Percentiles rank a stretch among this genome's conserved stretches.
These are phyloP conservation scores for Dendrobium nobile DNA, from an alignment of 106 monocot species.

Conservation along the genomic window DNA sequence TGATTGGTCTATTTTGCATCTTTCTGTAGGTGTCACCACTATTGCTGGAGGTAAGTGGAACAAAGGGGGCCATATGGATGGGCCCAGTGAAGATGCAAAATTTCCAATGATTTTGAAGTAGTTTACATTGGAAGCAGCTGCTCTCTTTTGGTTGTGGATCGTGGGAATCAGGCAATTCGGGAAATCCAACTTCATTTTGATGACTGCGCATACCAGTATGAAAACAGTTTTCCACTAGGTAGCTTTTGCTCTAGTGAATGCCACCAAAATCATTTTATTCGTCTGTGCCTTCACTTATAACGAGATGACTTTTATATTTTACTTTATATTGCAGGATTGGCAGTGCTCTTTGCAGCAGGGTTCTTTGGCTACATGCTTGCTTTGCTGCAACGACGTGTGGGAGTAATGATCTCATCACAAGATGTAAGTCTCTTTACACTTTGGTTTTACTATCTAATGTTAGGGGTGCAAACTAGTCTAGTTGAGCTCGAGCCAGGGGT, in stretches of 20 bases:
- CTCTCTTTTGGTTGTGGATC: slow-evolving; percentile 89
- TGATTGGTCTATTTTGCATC: slow-evolving; percentile 8
- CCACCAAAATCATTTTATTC: not conserved
- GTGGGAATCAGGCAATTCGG: slow-evolving; percentile 91
- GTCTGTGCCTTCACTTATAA: not conserved
- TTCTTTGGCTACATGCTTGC: slow-evolving; percentile 99
- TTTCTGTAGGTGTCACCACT: slow-evolving; percentile 79
- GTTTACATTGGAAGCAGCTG: slow-evolving; percentile 90
- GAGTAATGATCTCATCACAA: slow-evolving; percentile 60
- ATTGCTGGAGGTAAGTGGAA: slow-evolving; percentile 91
- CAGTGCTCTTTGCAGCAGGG: slow-evolving; percentile 87
- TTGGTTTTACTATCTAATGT: not conserved
- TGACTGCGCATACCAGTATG: slow-evolving; percentile 91
- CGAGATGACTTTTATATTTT: not conserved
- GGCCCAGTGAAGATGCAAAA: slow-evolving; percentile 92
- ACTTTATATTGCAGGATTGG: slow-evolving; percentile 50
- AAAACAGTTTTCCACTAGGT: slow-evolving; percentile 80
- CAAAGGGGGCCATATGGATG: slow-evolving; percentile 80
- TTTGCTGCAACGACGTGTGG: slow-evolving; percentile 76
- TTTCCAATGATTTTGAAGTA: slow-evolving; percentile 96
- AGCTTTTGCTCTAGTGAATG: not conserved
- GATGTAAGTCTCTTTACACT: slow-evolving; percentile 40
- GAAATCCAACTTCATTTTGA: slow-evolving; percentile 95
- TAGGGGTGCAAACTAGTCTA: too few relatives aligned
- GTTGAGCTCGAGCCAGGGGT: too few relatives aligned